Base-by-base conservation (phyloP, 345 rosid species). In the Barbarea vulgaris region DNA sequence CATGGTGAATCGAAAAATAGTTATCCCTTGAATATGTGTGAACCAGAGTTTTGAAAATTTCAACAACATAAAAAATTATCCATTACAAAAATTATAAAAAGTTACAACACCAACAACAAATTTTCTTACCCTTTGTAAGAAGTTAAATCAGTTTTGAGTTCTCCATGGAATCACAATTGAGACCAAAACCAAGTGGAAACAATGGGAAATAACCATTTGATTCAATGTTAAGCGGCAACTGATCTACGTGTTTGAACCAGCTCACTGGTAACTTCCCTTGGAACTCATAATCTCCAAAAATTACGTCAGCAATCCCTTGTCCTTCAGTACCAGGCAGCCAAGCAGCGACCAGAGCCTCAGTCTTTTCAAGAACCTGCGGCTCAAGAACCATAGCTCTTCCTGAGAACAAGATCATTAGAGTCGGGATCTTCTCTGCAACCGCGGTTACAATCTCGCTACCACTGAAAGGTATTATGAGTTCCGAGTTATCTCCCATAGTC, bases 311-410 rank as follows among this genome's bases (percentile, higher is more conserved):
- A 27, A 79, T 51, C 21, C 79, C 82, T 58, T 64, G 67, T 19
- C 82, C 82, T 73, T 78, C 81, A 3, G 64, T 78, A 42, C 81
- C 81, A 34, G 81, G 81, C n/a, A 78, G 33, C 77, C 81, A 78
- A 28, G 81, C 81, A 57, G 77, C 90, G 28, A 91, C 81, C 4
- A 91, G 33, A 44, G 88, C 91, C 56, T 88, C 87, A 0, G 80
- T 73, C 80, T 94, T 87, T 63, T 84, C 91, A 72, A 87, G 74
- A 30, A 89, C 36, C 13, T 14, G 31, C 28, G 88, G 84, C 52
- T 90, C 89, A n/a, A 91, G 7, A 61, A 83, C 87, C 67, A 89
- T 47, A 50, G 97, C 93, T 51, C 96, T 81, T 80, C 97, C 98
- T 10, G 96, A 81, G 78, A 94, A 62, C 78, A 91, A 57, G 63